phyloP scores from a whole-genome alignment of 805 yeast genomes.

The Candida taoyuanica region DNA sequence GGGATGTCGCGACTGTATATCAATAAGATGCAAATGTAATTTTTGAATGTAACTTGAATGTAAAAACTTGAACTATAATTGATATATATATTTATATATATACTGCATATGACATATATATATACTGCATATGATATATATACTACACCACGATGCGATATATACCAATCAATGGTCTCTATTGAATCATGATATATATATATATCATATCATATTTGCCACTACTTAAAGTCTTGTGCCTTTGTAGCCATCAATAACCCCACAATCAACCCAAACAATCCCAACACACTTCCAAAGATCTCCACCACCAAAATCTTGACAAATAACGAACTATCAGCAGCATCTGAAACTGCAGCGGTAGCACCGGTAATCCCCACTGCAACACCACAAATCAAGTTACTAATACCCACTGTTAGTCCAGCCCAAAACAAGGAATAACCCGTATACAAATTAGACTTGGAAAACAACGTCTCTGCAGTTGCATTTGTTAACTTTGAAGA shows the following conservation, averaged over 20 bases:
- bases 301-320: conserved; percentile 96
- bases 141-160: too few species aligned
- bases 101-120: too few species aligned
- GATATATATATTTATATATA: too few species aligned
- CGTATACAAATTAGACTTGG: conserved; percentile 87
- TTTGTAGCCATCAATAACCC: conserved; percentile 96
- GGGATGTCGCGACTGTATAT: too few species aligned
- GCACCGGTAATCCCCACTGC: conserved; percentile 98
- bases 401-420: conserved; percentile 89
- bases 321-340: conserved; percentile 91
- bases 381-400: conserved; percentile 92
- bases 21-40: too few species aligned
- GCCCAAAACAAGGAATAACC: conserved; percentile 98
- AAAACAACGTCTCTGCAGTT: conserved; percentile 51
- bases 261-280: conserved; percentile 92
- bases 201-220: too few species aligned
- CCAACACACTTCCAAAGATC: conserved; percentile 94
- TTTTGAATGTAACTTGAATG: too few species aligned
- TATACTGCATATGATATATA: too few species aligned
- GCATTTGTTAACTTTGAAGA: conserved; percentile 81
- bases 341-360: conserved; percentile 97
- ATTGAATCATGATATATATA: too few species aligned
- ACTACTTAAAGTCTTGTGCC: conserved; percentile 75
- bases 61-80: too few species aligned
- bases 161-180: too few species aligned